These are phyloP conservation scores for Tulasnella sp. DNA, from an alignment of 768 basidiomycete genomes.

Conservation along the genomic window DNA sequence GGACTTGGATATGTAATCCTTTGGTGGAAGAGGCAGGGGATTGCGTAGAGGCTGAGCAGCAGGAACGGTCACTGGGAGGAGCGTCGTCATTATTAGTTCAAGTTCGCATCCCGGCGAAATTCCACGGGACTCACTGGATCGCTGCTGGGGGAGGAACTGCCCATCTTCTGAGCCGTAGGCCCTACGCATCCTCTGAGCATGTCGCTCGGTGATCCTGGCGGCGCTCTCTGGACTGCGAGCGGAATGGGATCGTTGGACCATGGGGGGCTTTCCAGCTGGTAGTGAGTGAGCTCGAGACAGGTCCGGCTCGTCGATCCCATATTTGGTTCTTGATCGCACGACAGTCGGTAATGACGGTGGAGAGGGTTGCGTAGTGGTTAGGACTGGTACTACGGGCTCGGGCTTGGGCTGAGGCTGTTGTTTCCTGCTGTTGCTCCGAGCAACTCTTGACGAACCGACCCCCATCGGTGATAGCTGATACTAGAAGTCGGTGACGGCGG, in stretches of 20 bases:
- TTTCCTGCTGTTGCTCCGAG: conserved; percentile 4
- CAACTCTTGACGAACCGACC: conserved; percentile 27
- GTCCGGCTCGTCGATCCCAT: conserved; percentile 16
- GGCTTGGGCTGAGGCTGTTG: conserved; percentile 13
- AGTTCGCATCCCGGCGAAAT: not conserved
- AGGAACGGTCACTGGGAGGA: conserved; percentile 49
- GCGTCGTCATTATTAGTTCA: conserved; percentile 61
- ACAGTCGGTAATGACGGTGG: conserved; percentile 8
- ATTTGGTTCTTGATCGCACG: conserved; percentile 19
- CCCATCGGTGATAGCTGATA: conserved; percentile 22
- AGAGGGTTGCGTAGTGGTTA: not conserved
- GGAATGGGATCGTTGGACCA: not conserved
- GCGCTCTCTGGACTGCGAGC: not conserved
- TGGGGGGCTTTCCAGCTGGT: not conserved
- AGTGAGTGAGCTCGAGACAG: not conserved
- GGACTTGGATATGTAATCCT: conserved; percentile 50
- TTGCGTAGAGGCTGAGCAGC: conserved; percentile 44
- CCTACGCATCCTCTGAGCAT: conserved; percentile 25
- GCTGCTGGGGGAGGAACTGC: not conserved
- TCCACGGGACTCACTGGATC: conserved; percentile 2
- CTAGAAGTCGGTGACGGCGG: not conserved
- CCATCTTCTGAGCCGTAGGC: conserved; percentile 27
- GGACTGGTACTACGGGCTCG: not conserved
- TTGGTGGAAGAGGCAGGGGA: conserved; percentile 67
- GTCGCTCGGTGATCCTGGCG: conserved; percentile 23